Base-by-base conservation (phyloP, 768 basidiomycete genomes). In the Leccinellum albellum region DNA sequence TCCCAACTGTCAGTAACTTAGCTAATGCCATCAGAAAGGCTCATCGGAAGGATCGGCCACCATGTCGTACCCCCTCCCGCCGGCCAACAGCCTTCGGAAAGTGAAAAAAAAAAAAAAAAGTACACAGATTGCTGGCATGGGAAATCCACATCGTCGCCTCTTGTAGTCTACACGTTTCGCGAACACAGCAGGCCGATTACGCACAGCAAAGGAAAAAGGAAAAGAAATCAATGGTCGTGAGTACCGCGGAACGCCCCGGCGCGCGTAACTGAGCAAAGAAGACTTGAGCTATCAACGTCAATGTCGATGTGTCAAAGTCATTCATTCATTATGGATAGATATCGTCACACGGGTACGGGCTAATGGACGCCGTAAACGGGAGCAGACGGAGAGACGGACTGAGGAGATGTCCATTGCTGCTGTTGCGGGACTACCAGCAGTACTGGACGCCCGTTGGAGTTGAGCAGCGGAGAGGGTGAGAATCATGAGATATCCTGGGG, bases 381-480 rank as follows among this genome's bases (percentile, higher is more conserved):
- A 42, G 20, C 3, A 20, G 20, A 42, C 2, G 40, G 10, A 20
- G 40, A 40, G n/a, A 10, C 37, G 10, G 37, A 40, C 37, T 40
- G 40, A 5, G 10, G 17, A 2, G 40, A 42, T 20, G 10, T 6
- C 17, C 10, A 42, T 12, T 42, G 20, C 12, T 42, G 40, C 4
- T 42, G 40, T 8, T 42, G 40, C 2, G 40, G 20, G 20, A 17
- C 35, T 17, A 14, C 32, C 32, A 9, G 8, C 35, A 2, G 37
- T 20, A 4, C n/a, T 20, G 37, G 69, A n/a, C 65, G 54, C 12
- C 57, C 17, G 29, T 1, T 44, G 54, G 58, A 61, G 26, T 61
- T 63, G 6, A 69, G 56, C 32, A 62, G 69, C 26, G 61, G 61
- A 2, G 68, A 57, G 6, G 46, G n/a, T n/a, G n/a, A n/a, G n/a